Base-by-base conservation (phyloP, 2,329 filamentous ascomycete genomes). In the Pseudogymnoascus sp. region DNA sequence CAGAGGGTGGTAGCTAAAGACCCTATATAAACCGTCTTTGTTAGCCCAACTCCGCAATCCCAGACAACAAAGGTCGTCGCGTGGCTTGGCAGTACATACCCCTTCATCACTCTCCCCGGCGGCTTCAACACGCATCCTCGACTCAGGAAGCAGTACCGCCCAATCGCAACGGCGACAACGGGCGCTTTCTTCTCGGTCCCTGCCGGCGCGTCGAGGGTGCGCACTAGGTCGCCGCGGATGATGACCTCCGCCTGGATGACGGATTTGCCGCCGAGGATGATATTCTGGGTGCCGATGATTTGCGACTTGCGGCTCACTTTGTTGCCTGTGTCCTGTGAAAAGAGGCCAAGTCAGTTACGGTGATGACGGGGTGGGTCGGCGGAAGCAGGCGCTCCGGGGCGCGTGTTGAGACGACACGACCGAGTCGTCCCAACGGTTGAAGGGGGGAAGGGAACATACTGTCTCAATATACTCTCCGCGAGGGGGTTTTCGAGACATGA, bases 401-500 rank as follows among this genome's bases (percentile, higher is more conserved):
- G 65, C 57, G 26, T 33, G 38, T 19, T 59, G 63, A 38, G 40
- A 60, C 2, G 28, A 23, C 17, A 15, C 17, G 36, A 15, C 1
- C n/a, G n/a, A n/a, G n/a, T n/a, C n/a, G n/a, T n/a, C n/a, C n/a
- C n/a, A n/a, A 15, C 9, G 15, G 33, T 17, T 38, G 42, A 33
- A 10, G 31, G 8, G 11, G 28, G n/a, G 21, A n/a, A 11, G 19
- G 17, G 36, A n/a, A 67, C 83, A 71, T 82, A 96, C 93, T 62
- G 95, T 99, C 78, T 97, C 93, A 67, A 99, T 97, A 75, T 97
- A 97, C 77, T 97, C 93, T 77, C 91, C 91, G 77, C 92, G 96
- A 9, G 84, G 82, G 61, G 87, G 81, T 74, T 93, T 89, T 70
- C 88, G 85, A 67, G 89, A 89, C 89, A 92, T 92, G n/a, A 26